Percentiles rank a stretch among this genome's conserved stretches.
These are phyloP conservation scores for Emergomyces africanus DNA, from an alignment of 2,329 filamentous ascomycete species.

Conservation along the genomic window DNA sequence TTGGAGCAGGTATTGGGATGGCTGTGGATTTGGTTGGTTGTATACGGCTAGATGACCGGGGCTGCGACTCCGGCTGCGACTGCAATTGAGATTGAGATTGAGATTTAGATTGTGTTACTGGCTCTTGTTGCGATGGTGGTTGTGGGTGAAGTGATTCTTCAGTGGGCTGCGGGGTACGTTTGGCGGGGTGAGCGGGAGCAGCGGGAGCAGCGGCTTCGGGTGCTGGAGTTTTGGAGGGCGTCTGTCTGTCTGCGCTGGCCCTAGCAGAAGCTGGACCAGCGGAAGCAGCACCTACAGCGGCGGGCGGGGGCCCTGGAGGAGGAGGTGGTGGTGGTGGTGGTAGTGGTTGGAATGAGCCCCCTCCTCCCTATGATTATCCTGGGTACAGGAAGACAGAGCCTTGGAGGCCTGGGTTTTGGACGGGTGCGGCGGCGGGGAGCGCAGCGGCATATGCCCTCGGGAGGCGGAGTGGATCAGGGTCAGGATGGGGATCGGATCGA, in stretches of 20 bases:
- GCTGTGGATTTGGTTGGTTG: slow-evolving; percentile 7
- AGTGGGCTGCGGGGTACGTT: background rate
- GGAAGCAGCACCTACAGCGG: slow-evolving; percentile 26
- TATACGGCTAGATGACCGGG: background rate
- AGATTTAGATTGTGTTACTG: background rate
- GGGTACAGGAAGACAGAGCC: slow-evolving; percentile 11
- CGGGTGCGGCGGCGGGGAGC: slow-evolving; percentile 30
- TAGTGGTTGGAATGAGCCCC: slow-evolving; percentile 22
- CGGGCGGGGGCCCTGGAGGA: slow-evolving; percentile 37
- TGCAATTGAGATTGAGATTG: too few relatives aligned
- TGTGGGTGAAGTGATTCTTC: background rate
- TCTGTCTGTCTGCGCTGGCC: slow-evolving; percentile 28
- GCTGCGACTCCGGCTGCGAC: background rate
- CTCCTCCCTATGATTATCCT: slow-evolving; percentile 29
- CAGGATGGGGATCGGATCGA: background rate
- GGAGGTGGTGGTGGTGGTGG: background rate
- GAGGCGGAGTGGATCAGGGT: slow-evolving; percentile 13
- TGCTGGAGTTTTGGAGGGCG: slow-evolving; percentile 2
- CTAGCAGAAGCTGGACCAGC: slow-evolving; percentile 18
- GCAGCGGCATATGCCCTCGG: slow-evolving; percentile 32
- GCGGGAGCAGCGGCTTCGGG: background rate
- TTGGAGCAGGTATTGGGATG: slow-evolving; percentile 18
- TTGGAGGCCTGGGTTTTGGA: slow-evolving; percentile 38
- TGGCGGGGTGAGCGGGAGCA: slow-evolving; percentile 3
- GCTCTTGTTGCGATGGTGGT: background rate